Evolutionary conservation across 495 filamentous ascomycete species (phyloP).

Genomic region (Aspergillus haitiensis): DNA sequence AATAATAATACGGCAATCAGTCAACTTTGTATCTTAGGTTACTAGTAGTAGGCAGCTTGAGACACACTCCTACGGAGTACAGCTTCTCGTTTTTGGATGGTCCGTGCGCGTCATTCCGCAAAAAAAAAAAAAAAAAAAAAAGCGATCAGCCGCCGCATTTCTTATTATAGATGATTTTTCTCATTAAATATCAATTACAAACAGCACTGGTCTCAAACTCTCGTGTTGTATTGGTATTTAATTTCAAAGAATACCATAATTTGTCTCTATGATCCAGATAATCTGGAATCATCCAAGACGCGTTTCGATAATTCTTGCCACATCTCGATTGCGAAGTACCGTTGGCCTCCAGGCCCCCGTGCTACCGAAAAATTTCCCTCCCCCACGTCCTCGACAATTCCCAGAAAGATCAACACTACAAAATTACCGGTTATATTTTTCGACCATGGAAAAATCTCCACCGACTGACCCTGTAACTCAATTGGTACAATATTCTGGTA

Average conservation of each 20-base stretch:
- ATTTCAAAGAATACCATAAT: too few relatives aligned
- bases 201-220: too few relatives aligned
- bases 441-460: conserved; percentile 1
- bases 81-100: conserved; percentile 7
- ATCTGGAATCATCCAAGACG: neutral
- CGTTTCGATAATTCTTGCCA: neutral
- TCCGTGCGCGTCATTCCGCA: neutral
- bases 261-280: conserved; percentile 3
- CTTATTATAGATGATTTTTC: too few relatives aligned
- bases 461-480: conserved; percentile 8
- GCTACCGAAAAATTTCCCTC: neutral
- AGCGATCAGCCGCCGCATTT: too few relatives aligned
- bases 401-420: neutral
- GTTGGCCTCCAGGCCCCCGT: neutral
- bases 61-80: too few relatives aligned
- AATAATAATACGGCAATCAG: neutral
- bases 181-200: too few relatives aligned
- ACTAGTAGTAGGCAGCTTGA: too few relatives aligned
- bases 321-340: neutral
- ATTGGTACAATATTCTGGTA: conserved; percentile 44
- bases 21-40: neutral
- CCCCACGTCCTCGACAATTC: neutral
- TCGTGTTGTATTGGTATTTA: too few relatives aligned
- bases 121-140: too few relatives aligned
- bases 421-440: neutral